Conservation (phyloP, 768 basidiomycete genomes). For the Suillus plorans region DNA sequence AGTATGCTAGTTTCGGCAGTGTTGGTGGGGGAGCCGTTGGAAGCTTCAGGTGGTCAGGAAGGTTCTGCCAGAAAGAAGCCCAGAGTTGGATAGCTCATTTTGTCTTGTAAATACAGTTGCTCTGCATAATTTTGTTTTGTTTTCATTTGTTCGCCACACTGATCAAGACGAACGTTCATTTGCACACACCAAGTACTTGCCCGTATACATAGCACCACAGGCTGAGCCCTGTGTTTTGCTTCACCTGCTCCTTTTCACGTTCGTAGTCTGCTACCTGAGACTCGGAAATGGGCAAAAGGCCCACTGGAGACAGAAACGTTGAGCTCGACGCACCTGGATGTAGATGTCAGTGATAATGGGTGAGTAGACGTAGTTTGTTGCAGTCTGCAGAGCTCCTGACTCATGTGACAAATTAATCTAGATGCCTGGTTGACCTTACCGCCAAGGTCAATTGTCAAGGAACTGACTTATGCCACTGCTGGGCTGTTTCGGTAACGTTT, state of each 20-base stretch:
- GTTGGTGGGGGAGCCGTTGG: slow-evolving; percentile 43
- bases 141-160: not conserved
- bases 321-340: too few species aligned
- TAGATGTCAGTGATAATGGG: too few species aligned
- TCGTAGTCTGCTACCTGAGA: too few species aligned
- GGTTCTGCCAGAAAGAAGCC: slow-evolving; percentile 58
- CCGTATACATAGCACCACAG: not conserved
- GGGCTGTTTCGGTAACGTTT: slow-evolving; percentile 22
- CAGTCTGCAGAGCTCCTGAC: too few species aligned
- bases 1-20: slow-evolving; percentile 63
- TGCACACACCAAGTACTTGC: not conserved
- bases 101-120: not conserved
- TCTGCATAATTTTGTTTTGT: not conserved
- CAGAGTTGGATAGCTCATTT: slow-evolving; percentile 41
- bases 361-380: too few species aligned
- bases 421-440: slow-evolving; percentile 14
- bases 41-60: slow-evolving; percentile 30
- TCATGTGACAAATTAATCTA: too few species aligned
- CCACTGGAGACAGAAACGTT: too few species aligned
- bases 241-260: slow-evolving; percentile 5
- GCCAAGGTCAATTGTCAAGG: slow-evolving; percentile 13
- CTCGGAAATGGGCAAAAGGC: too few species aligned
- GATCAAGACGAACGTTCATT: slow-evolving; percentile 4
- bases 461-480: slow-evolving; percentile 20
- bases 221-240: slow-evolving; percentile 9